Evolutionary conservation across 495 filamentous ascomycete species (phyloP).

Genomic region (Saxophila tyrrhenica): DNA sequence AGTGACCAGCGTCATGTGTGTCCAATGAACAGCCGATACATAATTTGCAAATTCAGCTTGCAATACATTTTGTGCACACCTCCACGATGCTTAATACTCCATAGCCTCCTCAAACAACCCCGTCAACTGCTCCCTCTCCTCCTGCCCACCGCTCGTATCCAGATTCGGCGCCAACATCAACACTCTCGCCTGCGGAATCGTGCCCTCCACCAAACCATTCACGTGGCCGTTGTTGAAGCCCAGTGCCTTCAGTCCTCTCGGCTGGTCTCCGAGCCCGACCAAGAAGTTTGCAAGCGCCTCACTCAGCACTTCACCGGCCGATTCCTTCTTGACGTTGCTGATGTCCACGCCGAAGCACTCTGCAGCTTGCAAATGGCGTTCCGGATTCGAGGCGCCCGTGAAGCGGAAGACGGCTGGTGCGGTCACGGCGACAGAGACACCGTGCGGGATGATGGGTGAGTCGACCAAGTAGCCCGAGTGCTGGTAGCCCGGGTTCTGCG

Average conservation of each 20-base stretch:
- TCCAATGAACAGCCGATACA: too few species aligned
- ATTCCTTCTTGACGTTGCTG: constrained; percentile 69
- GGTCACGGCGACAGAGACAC: constrained; percentile 87
- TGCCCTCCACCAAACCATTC: constrained; percentile 78
- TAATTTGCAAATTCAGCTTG: too few species aligned
- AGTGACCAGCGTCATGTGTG: too few species aligned
- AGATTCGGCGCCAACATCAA: constrained; percentile 83
- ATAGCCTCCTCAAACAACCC: constrained; percentile 54
- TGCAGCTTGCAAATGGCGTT: constrained; percentile 78
- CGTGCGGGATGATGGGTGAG: constrained; percentile 80
- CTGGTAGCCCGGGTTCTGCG: constrained; percentile 82
- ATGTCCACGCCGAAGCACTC: constrained; percentile 87
- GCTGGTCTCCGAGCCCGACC: constrained; percentile 75
- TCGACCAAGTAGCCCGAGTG: constrained; percentile 71
- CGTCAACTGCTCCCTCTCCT: constrained; percentile 55
- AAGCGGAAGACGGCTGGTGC: constrained; percentile 91
- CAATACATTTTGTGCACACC: too few species aligned
- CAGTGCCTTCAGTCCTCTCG: constrained; percentile 67
- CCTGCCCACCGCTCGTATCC: constrained; percentile 48
- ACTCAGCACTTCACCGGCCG: constrained; percentile 73
- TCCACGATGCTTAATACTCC: constrained; percentile 48
- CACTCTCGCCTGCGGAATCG: constrained; percentile 80
- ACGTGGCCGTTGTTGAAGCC: constrained; percentile 68
- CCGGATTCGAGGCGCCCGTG: constrained; percentile 80
- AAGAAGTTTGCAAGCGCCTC: constrained; percentile 76